A percentile compares a stretch with the other conserved stretches of the same genome.
phyloP scores from a whole-genome alignment of 2,329 filamentous ascomycete genomes.

The Hymenoscyphus repandus region DNA sequence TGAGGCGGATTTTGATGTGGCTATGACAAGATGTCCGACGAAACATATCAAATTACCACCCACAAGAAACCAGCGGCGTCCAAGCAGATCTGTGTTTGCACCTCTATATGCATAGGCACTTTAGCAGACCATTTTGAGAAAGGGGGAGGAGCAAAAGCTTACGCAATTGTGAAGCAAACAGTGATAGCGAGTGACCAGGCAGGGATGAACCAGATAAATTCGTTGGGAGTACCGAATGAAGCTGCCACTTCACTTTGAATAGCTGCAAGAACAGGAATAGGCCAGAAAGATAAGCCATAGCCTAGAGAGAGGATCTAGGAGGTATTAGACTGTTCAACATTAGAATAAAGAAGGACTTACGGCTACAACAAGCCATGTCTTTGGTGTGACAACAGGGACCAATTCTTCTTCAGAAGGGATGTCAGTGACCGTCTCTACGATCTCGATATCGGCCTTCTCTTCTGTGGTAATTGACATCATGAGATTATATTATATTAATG shows the following conservation, averaged over 20 bases:
- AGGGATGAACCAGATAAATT: conserved; percentile 33
- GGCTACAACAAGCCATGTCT: conserved; percentile 37
- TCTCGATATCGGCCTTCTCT: conserved; percentile 1
- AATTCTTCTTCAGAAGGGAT: conserved; percentile 28
- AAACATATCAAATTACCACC: conserved; percentile 37
- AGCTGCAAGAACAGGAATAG: conserved; percentile 32
- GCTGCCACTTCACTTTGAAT: conserved; percentile 30
- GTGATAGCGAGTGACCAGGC: conserved; percentile 38
- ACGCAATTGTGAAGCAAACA: conserved; percentile 36
- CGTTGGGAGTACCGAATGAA: conserved; percentile 32
- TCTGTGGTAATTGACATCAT: neutral
- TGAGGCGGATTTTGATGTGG: conserved; percentile 35
- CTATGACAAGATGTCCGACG: conserved; percentile 36
- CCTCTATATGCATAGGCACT: conserved; percentile 18
- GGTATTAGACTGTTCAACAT: neutral
- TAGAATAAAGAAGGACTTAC: neutral
- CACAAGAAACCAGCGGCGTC: conserved; percentile 42
- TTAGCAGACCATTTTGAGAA: neutral
- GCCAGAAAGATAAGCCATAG: conserved; percentile 37
- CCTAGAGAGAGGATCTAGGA: conserved; percentile 31
- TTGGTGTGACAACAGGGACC: conserved; percentile 32
- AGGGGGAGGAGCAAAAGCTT: conserved; percentile 12
- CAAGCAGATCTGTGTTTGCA: conserved; percentile 43
- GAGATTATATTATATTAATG: neutral
- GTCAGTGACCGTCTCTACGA: neutral